Evolutionary conservation across 805 yeast species (phyloP).

Genomic region (Candida silvicultrix): DNA sequence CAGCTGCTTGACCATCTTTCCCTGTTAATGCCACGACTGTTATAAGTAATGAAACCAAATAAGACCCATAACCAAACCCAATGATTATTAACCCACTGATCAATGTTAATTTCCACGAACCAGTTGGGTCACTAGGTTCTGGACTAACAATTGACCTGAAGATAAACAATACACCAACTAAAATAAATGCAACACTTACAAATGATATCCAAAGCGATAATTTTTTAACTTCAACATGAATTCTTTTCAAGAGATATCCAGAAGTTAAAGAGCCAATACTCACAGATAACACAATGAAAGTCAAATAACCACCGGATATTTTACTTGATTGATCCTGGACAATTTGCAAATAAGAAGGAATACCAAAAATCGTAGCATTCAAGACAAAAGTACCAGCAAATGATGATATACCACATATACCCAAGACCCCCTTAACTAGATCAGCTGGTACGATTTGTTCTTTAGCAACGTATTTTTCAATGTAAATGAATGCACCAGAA

Average conservation of each 20-base stretch:
- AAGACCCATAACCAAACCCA: conserved; percentile 33
- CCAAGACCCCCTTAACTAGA: conserved; percentile 29
- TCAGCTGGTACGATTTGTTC: conserved; percentile 31
- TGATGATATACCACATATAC: conserved; percentile 24
- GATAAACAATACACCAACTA: conserved; percentile 5
- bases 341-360: conserved; percentile 19
- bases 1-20: conserved; percentile 31
- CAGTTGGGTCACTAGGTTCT: conserved; percentile 4
- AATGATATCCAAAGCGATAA: conserved; percentile 2
- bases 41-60: conserved; percentile 29
- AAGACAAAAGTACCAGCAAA: neutral
- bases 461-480: conserved; percentile 28
- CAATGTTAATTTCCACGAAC: conserved; percentile 11
- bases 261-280: conserved; percentile 21
- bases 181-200: neutral
- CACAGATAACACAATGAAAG: conserved; percentile 25
- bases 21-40: conserved; percentile 33
- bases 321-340: conserved; percentile 29
- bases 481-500: conserved; percentile 18
- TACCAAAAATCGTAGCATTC: conserved; percentile 7
- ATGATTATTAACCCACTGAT: conserved; percentile 20
- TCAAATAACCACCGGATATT: conserved; percentile 29
- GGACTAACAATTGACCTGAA: conserved; percentile 1
- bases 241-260: conserved; percentile 21
- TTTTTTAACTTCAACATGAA: neutral